Conservation (phyloP, 805 yeast genomes). For the Nakazawaea populi region DNA sequence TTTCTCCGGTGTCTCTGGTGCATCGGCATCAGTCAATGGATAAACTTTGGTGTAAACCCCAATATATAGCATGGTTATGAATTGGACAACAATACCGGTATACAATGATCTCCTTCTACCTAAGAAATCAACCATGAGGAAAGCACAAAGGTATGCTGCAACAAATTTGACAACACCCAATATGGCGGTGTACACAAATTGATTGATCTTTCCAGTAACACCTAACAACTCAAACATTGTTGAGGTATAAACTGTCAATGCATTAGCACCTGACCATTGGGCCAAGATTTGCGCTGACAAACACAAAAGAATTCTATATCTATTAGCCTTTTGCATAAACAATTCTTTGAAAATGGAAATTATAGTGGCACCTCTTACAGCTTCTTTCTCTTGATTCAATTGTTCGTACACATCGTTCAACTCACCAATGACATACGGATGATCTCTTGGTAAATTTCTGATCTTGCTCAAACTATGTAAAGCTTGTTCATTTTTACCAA, state of each 20-base stretch:
- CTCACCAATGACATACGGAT: constrained; percentile 45
- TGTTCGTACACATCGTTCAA: constrained; percentile 46
- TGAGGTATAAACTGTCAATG: constrained; percentile 52
- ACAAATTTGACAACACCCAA: constrained; percentile 48
- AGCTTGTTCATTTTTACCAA: constrained; percentile 35
- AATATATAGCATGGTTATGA: constrained; percentile 35
- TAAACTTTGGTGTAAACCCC: constrained; percentile 40
- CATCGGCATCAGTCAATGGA: constrained; percentile 32
- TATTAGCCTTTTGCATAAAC: constrained; percentile 30
- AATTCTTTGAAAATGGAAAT: constrained; percentile 27
- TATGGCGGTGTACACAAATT: constrained; percentile 42
- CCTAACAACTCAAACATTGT: constrained; percentile 45
- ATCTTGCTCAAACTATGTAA: constrained; percentile 28
- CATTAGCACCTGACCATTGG: constrained; percentile 58
- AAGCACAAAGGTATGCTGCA: constrained; percentile 43
- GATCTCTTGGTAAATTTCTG: constrained; percentile 32
- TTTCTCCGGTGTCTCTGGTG: constrained; percentile 29
- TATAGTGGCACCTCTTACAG: constrained; percentile 18
- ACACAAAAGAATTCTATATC: constrained; percentile 40
- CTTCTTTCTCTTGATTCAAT: constrained; percentile 30
- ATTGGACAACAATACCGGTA: constrained; percentile 41
- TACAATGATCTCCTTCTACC: constrained; percentile 48
- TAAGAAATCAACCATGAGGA: constrained; percentile 46
- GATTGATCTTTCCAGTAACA: constrained; percentile 29
- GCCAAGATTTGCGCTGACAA: constrained; percentile 39